phyloP scores from a whole-genome alignment of 2,329 filamentous ascomycete genomes.

The Colletotrichum liriopes region DNA sequence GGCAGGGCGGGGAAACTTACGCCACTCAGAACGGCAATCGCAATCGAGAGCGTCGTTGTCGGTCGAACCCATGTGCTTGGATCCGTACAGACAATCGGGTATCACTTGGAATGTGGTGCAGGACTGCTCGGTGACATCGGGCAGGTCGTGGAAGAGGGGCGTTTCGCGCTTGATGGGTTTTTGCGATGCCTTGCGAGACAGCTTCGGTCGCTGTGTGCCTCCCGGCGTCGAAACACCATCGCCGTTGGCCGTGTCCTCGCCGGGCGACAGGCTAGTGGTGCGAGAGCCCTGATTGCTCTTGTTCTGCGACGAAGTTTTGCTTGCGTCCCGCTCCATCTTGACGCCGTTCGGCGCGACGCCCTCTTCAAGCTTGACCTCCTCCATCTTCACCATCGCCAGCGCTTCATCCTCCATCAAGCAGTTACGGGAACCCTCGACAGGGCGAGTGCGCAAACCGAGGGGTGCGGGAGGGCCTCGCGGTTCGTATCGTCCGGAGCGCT shows the following conservation, averaged over 20 bases:
- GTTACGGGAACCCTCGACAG: constrained; percentile 28
- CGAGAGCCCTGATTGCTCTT: constrained; percentile 56
- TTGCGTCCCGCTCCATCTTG: constrained; percentile 59
- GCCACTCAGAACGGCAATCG: constrained; percentile 95
- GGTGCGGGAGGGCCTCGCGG: constrained; percentile 23
- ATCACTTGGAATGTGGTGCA: constrained; percentile 85
- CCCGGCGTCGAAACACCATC: constrained; percentile 65
- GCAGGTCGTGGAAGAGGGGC: constrained; percentile 80
- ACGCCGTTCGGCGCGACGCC: constrained; percentile 53
- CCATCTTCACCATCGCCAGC: constrained; percentile 58
- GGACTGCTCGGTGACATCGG: constrained; percentile 85
- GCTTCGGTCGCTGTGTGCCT: constrained; percentile 74
- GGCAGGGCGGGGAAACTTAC: constrained; percentile 70
- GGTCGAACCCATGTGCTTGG: constrained; percentile 91
- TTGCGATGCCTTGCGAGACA: constrained; percentile 41
- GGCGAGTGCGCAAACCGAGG: constrained; percentile 28
- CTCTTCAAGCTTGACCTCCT: constrained; percentile 62
- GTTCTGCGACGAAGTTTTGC: constrained; percentile 54
- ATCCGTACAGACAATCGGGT: constrained; percentile 88
- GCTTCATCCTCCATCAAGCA: constrained; percentile 59
- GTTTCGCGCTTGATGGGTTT: constrained; percentile 70
- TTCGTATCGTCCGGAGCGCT: constrained; percentile 29
- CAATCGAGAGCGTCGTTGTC: constrained; percentile 94
- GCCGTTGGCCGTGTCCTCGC: constrained; percentile 62
- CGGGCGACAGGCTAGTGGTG: constrained; percentile 61